Conservation (phyloP, 352 stramenopile species). For the Hyaloperonospora arabidopsidis region DNA sequence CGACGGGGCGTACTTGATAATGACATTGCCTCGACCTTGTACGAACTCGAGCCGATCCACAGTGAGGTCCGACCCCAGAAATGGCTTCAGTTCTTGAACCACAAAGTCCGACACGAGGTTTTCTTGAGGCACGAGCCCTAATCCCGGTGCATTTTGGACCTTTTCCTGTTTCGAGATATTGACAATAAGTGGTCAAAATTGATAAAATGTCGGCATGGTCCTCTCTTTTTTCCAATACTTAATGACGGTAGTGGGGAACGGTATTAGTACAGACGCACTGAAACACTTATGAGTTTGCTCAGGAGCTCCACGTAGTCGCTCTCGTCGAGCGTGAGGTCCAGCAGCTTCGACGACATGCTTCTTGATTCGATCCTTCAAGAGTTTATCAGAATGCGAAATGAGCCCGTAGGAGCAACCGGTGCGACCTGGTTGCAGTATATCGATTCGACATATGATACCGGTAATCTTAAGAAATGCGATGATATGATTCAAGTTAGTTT, state of each 20-base stretch:
- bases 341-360: slow-evolving; percentile 18
- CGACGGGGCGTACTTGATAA: slow-evolving; percentile 80
- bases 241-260: neutral
- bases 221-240: no score
- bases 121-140: slow-evolving; percentile 44
- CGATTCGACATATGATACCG: no score
- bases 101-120: slow-evolving; percentile 87
- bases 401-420: no score
- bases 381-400: no score
- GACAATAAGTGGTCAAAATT: neutral
- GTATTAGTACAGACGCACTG: slow-evolving; percentile 9
- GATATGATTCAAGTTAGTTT: no score
- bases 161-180: slow-evolving; percentile 22
- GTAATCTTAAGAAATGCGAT: no score
- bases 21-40: slow-evolving; percentile 82
- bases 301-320: slow-evolving; percentile 60
- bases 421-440: no score
- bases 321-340: slow-evolving; percentile 45
- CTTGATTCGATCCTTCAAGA: neutral
- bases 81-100: slow-evolving; percentile 75
- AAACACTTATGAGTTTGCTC: slow-evolving; percentile 65
- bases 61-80: slow-evolving; percentile 47
- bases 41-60: slow-evolving; percentile 82
- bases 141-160: slow-evolving; percentile 39
- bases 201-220: neutral